Base-by-base conservation (phyloP, 2,329 filamentous ascomycete genomes). In the Diaporthe sp. region DNA sequence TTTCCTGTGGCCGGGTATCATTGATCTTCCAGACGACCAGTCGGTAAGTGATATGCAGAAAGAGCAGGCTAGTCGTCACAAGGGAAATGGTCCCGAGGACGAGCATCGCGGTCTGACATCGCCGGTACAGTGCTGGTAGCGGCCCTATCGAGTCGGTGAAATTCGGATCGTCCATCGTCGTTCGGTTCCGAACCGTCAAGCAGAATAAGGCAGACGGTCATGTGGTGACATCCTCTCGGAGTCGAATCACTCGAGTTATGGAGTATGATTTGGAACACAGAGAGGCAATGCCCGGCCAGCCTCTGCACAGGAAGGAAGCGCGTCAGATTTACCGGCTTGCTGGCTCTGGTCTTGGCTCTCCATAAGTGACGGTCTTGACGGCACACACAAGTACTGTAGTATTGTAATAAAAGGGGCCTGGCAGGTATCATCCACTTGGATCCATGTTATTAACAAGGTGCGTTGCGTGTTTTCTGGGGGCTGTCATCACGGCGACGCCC, bases 21-120 rank as follows among this genome's bases (percentile, higher is more conserved):
- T 61, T 78, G 74, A 81, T 42, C 50, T 81, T 79, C 81, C 81
- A 82, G 61, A 72, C 45, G 22, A 79, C 58, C 15, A 82, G 78
- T 60, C 81, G 82, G 77, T 76, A 64, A 9, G 80, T 81, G 35
- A 82, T 79, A 68, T 82, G 80, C 1, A 78, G 35, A 25, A 82
- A 76, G 10, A 81, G 77, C 2, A 75, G 42, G 12, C 72, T 75
- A 1, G 77, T 78, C 5, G 79, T 77, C 25, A 78, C 61, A 25
- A 82, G 77, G 1, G 81, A 82, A 1, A 81, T 38, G 47, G 40
- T 55, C 2, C 79, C 79, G 2, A 81, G 47, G 71, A 77, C 75
- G 2, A 78, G 52, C 25, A 82, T 74, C 45, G 64, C 79, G 2
- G 71, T 74, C 19, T 82, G 77, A 13, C 80, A 80, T 54, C 70